Conservation (phyloP, 2,329 filamentous ascomycete genomes). For the Nigrospora sphaerica region DNA sequence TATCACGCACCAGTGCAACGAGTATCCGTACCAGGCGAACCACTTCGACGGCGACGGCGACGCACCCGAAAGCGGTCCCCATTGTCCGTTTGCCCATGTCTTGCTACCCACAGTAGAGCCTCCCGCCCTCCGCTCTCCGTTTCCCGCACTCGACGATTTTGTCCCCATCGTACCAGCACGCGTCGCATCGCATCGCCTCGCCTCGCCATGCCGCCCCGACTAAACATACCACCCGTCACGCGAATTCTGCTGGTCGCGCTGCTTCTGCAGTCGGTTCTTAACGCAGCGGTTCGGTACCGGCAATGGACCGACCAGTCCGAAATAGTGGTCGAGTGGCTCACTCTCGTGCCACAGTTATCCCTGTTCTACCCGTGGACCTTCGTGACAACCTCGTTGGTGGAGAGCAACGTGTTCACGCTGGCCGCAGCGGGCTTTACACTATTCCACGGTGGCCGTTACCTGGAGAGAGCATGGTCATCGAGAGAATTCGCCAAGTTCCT, state of each 20-base stretch:
- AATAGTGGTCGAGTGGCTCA: conserved; percentile 78
- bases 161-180: neutral
- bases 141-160: too few species aligned
- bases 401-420: conserved; percentile 87
- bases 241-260: conserved; percentile 71
- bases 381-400: conserved; percentile 76
- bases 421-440: conserved; percentile 69
- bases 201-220: conserved; percentile 63
- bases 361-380: conserved; percentile 92
- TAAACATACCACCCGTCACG: conserved; percentile 90
- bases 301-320: conserved; percentile 57
- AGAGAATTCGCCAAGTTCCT: conserved; percentile 89
- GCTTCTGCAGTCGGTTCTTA: conserved; percentile 72
- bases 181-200: neutral
- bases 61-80: too few species aligned
- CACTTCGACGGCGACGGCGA: too few species aligned
- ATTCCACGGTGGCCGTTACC: conserved; percentile 88
- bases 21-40: too few species aligned
- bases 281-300: conserved; percentile 68
- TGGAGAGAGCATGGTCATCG: conserved; percentile 93
- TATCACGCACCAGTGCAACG: too few species aligned
- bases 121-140: neutral
- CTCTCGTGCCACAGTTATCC: conserved; percentile 75
- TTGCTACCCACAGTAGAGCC: neutral
- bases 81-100: too few species aligned